Conservation (phyloP, 768 basidiomycete genomes). For the Gautieria morchelliformis region DNA sequence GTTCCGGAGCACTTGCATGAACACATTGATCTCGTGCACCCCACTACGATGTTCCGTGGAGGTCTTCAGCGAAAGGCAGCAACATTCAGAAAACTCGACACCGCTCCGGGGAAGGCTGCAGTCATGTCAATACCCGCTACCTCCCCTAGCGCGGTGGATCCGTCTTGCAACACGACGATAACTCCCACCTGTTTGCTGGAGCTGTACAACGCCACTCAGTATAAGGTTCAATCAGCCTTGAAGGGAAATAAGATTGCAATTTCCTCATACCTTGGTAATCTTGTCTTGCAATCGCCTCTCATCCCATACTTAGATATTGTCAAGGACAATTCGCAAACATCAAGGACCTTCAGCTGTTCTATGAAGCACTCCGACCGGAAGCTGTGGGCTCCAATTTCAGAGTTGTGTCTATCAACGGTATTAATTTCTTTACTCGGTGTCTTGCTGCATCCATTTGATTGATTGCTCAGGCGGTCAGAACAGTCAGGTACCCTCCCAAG, state of each 20-base stretch:
- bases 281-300: neutral
- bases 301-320: neutral
- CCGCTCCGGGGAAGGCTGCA: neutral
- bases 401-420: slow-evolving; percentile 48
- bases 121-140: neutral
- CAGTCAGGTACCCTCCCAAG: slow-evolving; percentile 39
- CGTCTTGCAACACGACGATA: slow-evolving; percentile 23
- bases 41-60: slow-evolving; percentile 59
- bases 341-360: slow-evolving; percentile 23
- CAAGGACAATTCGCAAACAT: slow-evolving; percentile 2
- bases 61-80: neutral
- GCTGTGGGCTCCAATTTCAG: slow-evolving; percentile 37
- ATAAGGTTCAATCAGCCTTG: slow-evolving; percentile 14
- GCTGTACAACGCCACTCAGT: slow-evolving; percentile 25
- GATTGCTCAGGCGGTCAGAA: slow-evolving; percentile 48
- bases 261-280: slow-evolving; percentile 25
- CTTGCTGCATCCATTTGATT: neutral
- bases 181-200: slow-evolving; percentile 24
- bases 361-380: slow-evolving; percentile 19
- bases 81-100: slow-evolving; percentile 1
- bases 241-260: slow-evolving; percentile 24
- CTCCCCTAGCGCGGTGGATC: neutral
- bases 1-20: slow-evolving; percentile 48
- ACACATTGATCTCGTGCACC: slow-evolving; percentile 61
- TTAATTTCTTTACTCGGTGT: neutral